Conservation (phyloP, 441 rosid species). For the Mallotus repandus region DNA sequence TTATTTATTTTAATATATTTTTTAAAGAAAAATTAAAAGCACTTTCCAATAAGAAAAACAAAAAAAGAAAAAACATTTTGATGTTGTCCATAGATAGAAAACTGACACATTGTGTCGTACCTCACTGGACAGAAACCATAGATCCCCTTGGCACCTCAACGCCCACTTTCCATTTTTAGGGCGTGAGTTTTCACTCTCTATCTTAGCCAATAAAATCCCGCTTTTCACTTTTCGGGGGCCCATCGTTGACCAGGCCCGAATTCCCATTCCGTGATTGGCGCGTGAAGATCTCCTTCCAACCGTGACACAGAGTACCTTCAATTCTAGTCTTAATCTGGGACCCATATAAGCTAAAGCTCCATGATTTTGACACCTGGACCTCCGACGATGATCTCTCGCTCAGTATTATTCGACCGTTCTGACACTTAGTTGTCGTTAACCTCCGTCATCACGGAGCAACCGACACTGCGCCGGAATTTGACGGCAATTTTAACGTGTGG, state of each 20-base stretch:
- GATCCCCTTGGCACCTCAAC: neutral
- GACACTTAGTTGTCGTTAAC: constrained; percentile 22
- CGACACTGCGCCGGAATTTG: constrained; percentile 31
- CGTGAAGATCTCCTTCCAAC: constrained; percentile 1
- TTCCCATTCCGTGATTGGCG: constrained; percentile 9
- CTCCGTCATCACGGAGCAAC: constrained; percentile 11
- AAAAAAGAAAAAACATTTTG: neutral
- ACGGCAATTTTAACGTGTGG: neutral
- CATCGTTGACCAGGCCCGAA: neutral
- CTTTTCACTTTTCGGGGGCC: neutral
- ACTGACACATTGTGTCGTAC: neutral
- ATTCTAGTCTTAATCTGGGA: neutral
- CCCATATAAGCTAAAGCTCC: neutral
- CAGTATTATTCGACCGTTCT: constrained; percentile 29
- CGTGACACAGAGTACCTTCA: neutral
- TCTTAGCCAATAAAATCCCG: neutral
- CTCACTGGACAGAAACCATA: neutral
- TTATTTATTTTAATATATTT: no score
- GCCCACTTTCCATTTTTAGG: neutral
- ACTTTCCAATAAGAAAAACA: no score
- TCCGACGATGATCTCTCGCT: neutral
- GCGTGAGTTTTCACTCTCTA: neutral
- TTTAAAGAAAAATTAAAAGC: no score
- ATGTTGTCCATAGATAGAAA: neutral
- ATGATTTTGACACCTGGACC: constrained; percentile 20